These are phyloP conservation scores for Escovopsis sp. DNA, from an alignment of 2,329 filamentous ascomycete genomes.

Conservation along the genomic window DNA sequence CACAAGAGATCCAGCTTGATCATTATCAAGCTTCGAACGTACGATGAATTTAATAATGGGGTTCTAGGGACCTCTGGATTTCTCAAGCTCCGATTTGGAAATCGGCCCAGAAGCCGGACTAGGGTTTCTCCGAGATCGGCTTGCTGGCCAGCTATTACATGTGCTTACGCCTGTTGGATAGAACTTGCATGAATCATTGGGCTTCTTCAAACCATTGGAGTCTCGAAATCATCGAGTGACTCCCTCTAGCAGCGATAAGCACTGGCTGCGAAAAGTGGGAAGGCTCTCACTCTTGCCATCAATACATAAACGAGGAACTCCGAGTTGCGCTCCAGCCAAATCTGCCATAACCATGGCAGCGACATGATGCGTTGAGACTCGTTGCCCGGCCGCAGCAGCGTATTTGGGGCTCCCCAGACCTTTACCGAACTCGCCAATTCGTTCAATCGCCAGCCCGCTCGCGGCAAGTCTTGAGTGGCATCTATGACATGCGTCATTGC, in stretches of 20 bases:
- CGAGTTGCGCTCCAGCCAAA: neutral
- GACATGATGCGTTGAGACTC: neutral
- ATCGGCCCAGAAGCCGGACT: no score
- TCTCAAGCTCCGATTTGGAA: no score
- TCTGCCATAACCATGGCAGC: neutral
- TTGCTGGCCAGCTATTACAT: neutral
- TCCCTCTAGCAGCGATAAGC: no score
- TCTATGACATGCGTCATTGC: constrained; percentile 5
- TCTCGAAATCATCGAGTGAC: no score
- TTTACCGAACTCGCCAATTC: neutral
- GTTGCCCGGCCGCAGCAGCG: constrained; percentile 8
- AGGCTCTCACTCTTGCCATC: no score
- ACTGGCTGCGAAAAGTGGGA: no score
- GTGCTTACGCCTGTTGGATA: neutral
- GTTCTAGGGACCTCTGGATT: no score
- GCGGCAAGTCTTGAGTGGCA: constrained; percentile 1
- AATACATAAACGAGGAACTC: neutral
- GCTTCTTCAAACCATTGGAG: no score
- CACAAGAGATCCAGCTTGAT: no score
- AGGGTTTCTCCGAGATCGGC: neutral
- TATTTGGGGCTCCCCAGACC: neutral
- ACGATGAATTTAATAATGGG: no score
- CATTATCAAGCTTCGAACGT: no score
- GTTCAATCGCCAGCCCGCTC: neutral
- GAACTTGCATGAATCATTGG: no score